Base-by-base conservation (phyloP, 352 stramenopile species). In the Phytophthora melonis region DNA sequence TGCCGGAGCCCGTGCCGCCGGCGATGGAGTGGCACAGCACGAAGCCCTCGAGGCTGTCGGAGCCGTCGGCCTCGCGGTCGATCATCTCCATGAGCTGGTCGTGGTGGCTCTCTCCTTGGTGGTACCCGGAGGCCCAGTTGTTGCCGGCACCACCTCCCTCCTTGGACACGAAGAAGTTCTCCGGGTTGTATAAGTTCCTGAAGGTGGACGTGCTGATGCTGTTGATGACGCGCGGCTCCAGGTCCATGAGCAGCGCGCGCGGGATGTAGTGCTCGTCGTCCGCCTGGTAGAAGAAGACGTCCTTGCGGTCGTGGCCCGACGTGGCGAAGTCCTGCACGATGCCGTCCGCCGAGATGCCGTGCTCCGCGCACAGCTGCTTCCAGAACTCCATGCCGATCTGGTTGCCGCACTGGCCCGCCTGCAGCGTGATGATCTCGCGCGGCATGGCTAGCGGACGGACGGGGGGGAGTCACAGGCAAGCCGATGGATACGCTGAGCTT, bases 41-140 rank as follows among this genome's bases (percentile, higher is more conserved):
- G 78, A 99, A 99, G 4, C 98, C 98, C 80, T 99, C 96, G 5
- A 99, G 88, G 61, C 90, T 98, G 66, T 99, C 96, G 11, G 90
- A 98, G 14, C 92, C 92, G 62, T 99, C 97, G 3, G 95, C 97
- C 79, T 99, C 98, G 65, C 98, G 87, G 83, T 99, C 98, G 76
- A 99, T 99, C 97, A 99, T 99, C 79, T 99, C 98, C 89, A 99
- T 97, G 7, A 99, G 82, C 69, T 99, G 84, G 71, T 99, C 98
- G 68, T 99, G 94, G 77, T 99, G 94, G 60, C 94, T 81, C 67
- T 98, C 90, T 41, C 91, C 95, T 79, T 98, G 94, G 59, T 94
- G 77, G 75, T 98, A 98, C 16, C 94, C 94, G 0, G 89, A 96
- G 0, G 93, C 94, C 94, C 94, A 98, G 71, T 98, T 98, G 78